A percentile compares a stretch with the other conserved stretches of the same genome.
Conservation (phyloP, 768 basidiomycete species). For the Boletus barrowsii region DNA sequence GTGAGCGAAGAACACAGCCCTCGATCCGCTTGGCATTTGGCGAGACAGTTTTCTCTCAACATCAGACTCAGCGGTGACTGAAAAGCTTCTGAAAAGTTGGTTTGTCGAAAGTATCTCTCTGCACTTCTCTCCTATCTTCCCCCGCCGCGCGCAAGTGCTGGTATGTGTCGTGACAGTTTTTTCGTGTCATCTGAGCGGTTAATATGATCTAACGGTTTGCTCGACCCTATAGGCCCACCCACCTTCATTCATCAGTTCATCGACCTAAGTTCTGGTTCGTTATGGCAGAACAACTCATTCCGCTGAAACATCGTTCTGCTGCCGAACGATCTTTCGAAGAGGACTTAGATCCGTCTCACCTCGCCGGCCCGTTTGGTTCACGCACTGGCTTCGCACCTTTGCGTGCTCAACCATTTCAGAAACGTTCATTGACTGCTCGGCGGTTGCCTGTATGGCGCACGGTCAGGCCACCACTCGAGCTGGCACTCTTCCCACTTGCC, state of each 20-base stretch:
- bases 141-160: too few relatives aligned
- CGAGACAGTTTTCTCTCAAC: too few relatives aligned
- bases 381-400: constrained; percentile 6
- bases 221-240: not conserved
- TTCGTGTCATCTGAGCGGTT: not conserved
- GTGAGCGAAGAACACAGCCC: too few relatives aligned
- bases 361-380: not conserved
- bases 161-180: not conserved
- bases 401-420: not conserved
- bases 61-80: too few relatives aligned
- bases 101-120: too few relatives aligned
- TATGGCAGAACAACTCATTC: constrained; percentile 8
- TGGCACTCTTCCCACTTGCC: constrained; percentile 23
- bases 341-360: not conserved
- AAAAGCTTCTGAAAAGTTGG: too few relatives aligned
- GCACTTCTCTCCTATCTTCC: too few relatives aligned
- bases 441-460: constrained; percentile 4
- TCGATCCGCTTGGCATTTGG: too few relatives aligned
- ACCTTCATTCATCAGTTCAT: constrained; percentile 8
- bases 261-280: not conserved
- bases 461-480: constrained; percentile 6
- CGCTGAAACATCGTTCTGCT: constrained; percentile 15
- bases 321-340: not conserved
- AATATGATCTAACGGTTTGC: not conserved
- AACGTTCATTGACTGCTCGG: not conserved